Percentiles rank a stretch among this genome's conserved stretches.
phyloP scores from a whole-genome alignment of 2,329 filamentous ascomycete species.

The Nectriaceae sp. region DNA sequence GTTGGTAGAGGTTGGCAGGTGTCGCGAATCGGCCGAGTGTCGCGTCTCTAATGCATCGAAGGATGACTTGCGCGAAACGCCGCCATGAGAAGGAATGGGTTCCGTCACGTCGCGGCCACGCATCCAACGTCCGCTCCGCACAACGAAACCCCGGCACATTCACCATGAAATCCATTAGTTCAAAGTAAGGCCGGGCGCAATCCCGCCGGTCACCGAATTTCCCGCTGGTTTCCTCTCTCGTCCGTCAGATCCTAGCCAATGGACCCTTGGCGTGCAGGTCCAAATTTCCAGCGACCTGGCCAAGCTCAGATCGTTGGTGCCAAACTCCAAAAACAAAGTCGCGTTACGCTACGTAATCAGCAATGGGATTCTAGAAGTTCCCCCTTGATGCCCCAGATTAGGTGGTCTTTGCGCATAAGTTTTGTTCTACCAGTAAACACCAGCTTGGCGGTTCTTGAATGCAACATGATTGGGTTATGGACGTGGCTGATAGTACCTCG shows the following conservation, averaged over 20 bases:
- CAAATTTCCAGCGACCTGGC: slow-evolving; percentile 30
- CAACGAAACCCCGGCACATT: slow-evolving; percentile 1
- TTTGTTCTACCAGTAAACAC: too few relatives aligned
- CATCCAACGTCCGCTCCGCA: slow-evolving; percentile 5
- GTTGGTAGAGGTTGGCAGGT: too few relatives aligned
- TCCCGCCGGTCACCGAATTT: slow-evolving; percentile 15
- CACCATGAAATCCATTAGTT: too few relatives aligned
- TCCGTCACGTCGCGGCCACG: background rate
- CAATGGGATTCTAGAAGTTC: slow-evolving; percentile 17
- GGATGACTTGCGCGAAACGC: background rate
- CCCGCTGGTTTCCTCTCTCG: slow-evolving; percentile 22
- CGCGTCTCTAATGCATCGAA: too few relatives aligned
- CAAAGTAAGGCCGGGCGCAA: slow-evolving; percentile 11
- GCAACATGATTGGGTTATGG: too few relatives aligned
- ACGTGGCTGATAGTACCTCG: too few relatives aligned
- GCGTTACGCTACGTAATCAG: slow-evolving; percentile 17
- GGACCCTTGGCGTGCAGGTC: slow-evolving; percentile 27
- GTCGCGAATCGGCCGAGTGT: too few relatives aligned
- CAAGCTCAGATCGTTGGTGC: slow-evolving; percentile 2
- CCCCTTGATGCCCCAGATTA: slow-evolving; percentile 22
- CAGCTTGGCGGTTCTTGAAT: too few relatives aligned
- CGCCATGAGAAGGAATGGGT: background rate
- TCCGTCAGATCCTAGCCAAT: slow-evolving; percentile 17
- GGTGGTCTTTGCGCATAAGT: slow-evolving; percentile 3
- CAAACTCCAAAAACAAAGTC: background rate